These are phyloP conservation scores for Cordyceps militaris DNA, from an alignment of 2,329 filamentous ascomycete species.

Conservation along the genomic window DNA sequence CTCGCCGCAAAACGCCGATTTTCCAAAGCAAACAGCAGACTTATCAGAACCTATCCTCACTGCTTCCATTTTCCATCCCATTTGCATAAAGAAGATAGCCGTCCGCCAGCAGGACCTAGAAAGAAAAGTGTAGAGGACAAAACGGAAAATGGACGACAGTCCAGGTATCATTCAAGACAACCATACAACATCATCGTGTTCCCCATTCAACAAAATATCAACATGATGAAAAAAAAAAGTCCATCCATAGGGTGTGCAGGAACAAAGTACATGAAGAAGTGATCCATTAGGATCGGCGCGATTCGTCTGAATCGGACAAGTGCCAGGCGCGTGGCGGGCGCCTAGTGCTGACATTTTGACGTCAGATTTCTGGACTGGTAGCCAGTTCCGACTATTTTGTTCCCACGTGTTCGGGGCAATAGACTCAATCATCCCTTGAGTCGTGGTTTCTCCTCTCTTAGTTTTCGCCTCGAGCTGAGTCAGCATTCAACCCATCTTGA, in stretches of 20 bases:
- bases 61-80: not conserved
- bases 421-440: not conserved
- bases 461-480: not conserved
- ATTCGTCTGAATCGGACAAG: not conserved
- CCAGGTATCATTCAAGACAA: constrained; percentile 10
- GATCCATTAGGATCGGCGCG: constrained; percentile 7
- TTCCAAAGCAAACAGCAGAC: not conserved
- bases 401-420: not conserved
- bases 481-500: constrained; percentile 21
- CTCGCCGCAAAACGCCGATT: not conserved
- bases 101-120: not conserved
- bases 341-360: not conserved
- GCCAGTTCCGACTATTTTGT: not conserved
- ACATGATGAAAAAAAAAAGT: not conserved
- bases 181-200: not conserved
- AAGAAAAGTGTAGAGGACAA: not conserved
- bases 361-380: not conserved
- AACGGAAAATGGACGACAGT: constrained; percentile 3
- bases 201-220: not conserved
- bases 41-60: not conserved
- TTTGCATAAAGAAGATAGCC: not conserved
- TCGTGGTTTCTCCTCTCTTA: not conserved
- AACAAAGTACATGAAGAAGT: constrained; percentile 3
- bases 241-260: not conserved
- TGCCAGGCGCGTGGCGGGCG: not conserved